Evolutionary conservation across 1,139 yeast species (phyloP), one percentile per base, ranked within the genome.

Genomic region (Pneumocystis carinii): DNA sequence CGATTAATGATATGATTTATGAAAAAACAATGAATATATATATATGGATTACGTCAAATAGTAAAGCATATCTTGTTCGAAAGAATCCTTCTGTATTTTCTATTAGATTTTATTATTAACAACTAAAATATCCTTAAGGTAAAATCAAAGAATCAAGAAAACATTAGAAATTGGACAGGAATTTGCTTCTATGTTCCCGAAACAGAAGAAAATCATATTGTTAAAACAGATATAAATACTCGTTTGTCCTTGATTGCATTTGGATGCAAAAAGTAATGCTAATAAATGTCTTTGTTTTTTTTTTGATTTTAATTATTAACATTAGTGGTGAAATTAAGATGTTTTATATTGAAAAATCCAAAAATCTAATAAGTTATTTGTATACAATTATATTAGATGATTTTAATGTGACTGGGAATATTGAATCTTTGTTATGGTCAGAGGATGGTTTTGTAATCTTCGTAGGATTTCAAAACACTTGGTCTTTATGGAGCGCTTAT

Each of bases 401-500:
- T 4, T 65, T 70, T n/a, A 65, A 71, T 2, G 66, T 73, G 0
- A 68, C 75, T 2, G 76, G 76, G 1, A 36, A 65, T 3, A 67
- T 72, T n/a, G 68, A 68, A 15, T 64, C 68, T 12, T 60, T 75
- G 59, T 60, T 69, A 14, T 73, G 76, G 72, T 72, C 76, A 1
- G 68, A 73, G 1, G 77, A 75, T 62, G 77, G 77, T 15, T 68
- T 69, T 58, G 71, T 73, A 1, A 65, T 75, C 58, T 69, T 75
- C 64, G 76, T 71, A 36, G 76, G 76, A 6, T 75, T 73, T 62
- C 72, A 70, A 42, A 66, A 65, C 19, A 77, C 76, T 1, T 75
- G 77, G 77, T 74, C 74, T 3, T 63, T 74, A 39, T 75, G 66
- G 63, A 75, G 77, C 0, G 76, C 74, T 12, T 75, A 73, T 62